Evolutionary conservation across 169 alveolate genomes (phyloP).

Genomic region (Plasmodium falciparum): DNA sequence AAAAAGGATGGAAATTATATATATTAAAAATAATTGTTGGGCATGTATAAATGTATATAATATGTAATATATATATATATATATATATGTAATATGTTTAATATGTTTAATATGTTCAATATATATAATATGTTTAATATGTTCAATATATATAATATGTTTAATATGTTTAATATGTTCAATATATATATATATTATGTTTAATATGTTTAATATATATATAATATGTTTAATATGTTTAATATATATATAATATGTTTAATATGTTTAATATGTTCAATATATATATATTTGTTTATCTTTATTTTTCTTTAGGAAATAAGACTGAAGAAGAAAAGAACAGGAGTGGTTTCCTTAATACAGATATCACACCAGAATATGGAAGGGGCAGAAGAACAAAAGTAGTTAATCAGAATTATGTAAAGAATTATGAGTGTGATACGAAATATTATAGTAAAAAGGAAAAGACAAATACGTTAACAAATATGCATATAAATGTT

Average conservation of each 20-base stretch:
- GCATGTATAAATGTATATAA: background rate
- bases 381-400: constrained; percentile 61
- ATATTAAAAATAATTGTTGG: no score
- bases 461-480: background rate
- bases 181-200: background rate
- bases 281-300: background rate
- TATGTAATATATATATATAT: background rate
- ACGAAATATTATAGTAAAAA: constrained; percentile 25
- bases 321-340: constrained; percentile 37
- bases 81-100: no score
- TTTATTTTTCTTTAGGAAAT: background rate
- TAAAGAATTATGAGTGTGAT: constrained; percentile 23
- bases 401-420: constrained; percentile 25
- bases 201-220: no score
- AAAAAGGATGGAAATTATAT: no score
- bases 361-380: constrained; percentile 17
- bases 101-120: no score
- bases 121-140: no score
- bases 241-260: no score
- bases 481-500: background rate
- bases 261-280: no score
- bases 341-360: constrained; percentile 1
- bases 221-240: no score
- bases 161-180: no score
- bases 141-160: background rate